These are phyloP conservation scores for Trametes cinnabarina DNA, from an alignment of 768 basidiomycete species.

Conservation along the genomic window DNA sequence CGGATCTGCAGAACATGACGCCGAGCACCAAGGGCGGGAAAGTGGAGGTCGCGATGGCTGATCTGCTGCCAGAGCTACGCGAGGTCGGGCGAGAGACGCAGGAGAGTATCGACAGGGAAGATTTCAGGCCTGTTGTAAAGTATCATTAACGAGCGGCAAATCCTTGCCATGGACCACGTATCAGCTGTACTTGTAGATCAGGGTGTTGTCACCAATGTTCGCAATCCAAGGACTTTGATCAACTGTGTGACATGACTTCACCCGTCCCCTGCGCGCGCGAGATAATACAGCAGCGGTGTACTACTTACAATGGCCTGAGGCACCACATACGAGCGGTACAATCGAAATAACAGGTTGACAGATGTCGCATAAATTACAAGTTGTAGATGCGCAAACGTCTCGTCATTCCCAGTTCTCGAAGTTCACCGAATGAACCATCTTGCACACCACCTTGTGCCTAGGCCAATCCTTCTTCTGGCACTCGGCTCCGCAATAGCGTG, in stretches of 20 bases:
- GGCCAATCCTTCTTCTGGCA: constrained; percentile 14
- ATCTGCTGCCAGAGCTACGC: constrained; percentile 13
- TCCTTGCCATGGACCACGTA: background rate
- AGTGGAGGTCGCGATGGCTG: constrained; percentile 5
- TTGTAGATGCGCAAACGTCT: no score
- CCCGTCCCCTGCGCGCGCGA: no score
- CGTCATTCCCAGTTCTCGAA: constrained; percentile 18
- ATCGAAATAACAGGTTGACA: no score
- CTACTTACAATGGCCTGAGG: no score
- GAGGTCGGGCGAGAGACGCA: constrained; percentile 17
- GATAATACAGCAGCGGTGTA: no score
- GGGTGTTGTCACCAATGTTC: background rate
- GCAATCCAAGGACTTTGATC: background rate
- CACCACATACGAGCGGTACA: no score
- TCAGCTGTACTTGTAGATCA: background rate
- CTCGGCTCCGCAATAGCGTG: constrained; percentile 5
- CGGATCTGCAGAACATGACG: constrained; percentile 12
- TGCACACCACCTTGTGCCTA: constrained; percentile 8
- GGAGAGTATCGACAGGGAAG: constrained; percentile 18
- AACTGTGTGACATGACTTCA: no score
- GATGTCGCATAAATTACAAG: no score
- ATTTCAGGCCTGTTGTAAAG: constrained; percentile 15
- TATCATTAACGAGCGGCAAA: background rate
- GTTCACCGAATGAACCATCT: constrained; percentile 1
- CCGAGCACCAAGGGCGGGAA: background rate